Evolutionary conservation across 2,329 filamentous ascomycete genomes (phyloP), one percentile per base, ranked within the genome.

Genomic region (Colletotrichum aenigma): DNA sequence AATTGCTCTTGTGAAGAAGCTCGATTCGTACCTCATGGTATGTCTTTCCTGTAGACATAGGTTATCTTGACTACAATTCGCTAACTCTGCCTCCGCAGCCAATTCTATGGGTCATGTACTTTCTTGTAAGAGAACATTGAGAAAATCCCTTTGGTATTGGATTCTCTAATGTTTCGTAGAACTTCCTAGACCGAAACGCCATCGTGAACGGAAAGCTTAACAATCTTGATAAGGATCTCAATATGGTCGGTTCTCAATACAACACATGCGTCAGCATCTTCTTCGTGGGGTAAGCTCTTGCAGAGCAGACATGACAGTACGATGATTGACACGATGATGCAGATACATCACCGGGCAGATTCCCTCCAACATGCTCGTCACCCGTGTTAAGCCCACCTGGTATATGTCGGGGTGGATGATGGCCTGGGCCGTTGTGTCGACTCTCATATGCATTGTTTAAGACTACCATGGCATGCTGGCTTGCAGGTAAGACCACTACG

Each of bases 1-100:
- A 68, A 85, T 84, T 73, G 81, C 80, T 12, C 78, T 84, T 4
- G 83, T 85, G 24, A 81, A 79, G 69, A 84, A 82, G 77, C 78
- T 85, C 4, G 84, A 85, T 76, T 66, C 78, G 26, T 83, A 81
- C 76, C 83, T 84, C 38, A 81, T 85, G 77, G 79, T 80, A 62
- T 2, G 65, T 34, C 6, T 15, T 30, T 4, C 12, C 15, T n/a
- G 16, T 8, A 48, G 7, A 18, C 6, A 18, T 24, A 8, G 48
- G 8, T 24, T 66, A 15, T 3, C 4, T 36, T 18, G 28, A 9
- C 9, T 12, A 86, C 6, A 84, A 24, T 18, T 28, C 48, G 6
- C 58, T 32, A 24, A 30, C 2, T 1, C 2, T 30, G 8, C 2
- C 26, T 6, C 7, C 34, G 34, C 0, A 77, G 75, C 76, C 73